A percentile compares a stretch with the other conserved stretches of the same genome.
phyloP scores from a whole-genome alignment of 2,329 filamentous ascomycete species.

The Phialemoniopsis sp. region DNA sequence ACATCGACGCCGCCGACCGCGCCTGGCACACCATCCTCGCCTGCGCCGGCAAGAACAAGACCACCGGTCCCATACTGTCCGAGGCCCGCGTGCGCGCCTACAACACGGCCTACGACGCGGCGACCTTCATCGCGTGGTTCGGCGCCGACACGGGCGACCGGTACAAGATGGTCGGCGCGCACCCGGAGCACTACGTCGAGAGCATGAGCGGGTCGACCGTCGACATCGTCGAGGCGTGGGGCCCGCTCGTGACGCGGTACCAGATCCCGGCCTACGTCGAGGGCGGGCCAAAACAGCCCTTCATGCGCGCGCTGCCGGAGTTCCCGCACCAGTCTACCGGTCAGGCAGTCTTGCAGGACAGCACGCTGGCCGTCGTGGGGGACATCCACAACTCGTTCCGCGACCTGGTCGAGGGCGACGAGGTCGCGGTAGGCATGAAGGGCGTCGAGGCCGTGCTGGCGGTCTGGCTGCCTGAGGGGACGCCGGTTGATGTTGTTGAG shows the following conservation, averaged over 20 bases:
- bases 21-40: slow-evolving; percentile 6
- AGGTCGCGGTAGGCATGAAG: no score
- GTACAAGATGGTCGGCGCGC: slow-evolving; percentile 3
- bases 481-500: slow-evolving; percentile 4
- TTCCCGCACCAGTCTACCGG: slow-evolving; percentile 4
- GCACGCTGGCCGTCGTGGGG: slow-evolving; percentile 2
- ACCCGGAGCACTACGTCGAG: slow-evolving; percentile 8
- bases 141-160: slow-evolving; percentile 1
- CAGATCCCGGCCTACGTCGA: slow-evolving; percentile 2
- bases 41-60: background rate
- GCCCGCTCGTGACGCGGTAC: slow-evolving; percentile 2
- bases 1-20: slow-evolving; percentile 3
- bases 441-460: slow-evolving; percentile 6
- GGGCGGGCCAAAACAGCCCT: background rate
- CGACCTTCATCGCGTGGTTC: slow-evolving; percentile 6
- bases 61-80: background rate
- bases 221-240: slow-evolving; percentile 8
- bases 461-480: slow-evolving; percentile 6
- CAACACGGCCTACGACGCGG: background rate
- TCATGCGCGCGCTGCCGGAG: slow-evolving; percentile 1
- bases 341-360: slow-evolving; percentile 5
- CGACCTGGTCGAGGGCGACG: background rate
- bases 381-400: slow-evolving; percentile 5
- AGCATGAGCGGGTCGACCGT: background rate
- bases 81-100: slow-evolving; percentile 1